Percentiles rank a stretch among this genome's conserved stretches.
These are phyloP conservation scores for Akanthomyces lecanii DNA, from an alignment of 2,329 filamentous ascomycete genomes.

Conservation along the genomic window DNA sequence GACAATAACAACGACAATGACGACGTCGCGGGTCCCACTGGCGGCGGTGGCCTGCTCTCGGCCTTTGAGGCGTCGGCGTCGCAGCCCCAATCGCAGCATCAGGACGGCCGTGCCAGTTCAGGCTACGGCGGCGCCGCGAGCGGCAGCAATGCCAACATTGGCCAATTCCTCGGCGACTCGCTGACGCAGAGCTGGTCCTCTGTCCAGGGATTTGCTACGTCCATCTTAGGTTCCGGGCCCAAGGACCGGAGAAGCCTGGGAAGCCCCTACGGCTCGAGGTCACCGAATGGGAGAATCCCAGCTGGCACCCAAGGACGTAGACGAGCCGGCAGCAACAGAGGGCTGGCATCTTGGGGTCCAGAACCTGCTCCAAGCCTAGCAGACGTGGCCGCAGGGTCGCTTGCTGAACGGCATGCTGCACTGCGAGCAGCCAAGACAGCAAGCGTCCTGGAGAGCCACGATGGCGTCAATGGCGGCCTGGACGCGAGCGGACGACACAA, in stretches of 20 bases:
- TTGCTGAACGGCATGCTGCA: slow-evolving; percentile 49
- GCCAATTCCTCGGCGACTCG: slow-evolving; percentile 45
- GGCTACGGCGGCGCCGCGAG: background rate
- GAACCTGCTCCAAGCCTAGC: slow-evolving; percentile 43
- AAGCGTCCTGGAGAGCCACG: slow-evolving; percentile 57
- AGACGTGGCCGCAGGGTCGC: slow-evolving; percentile 52
- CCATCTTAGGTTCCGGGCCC: slow-evolving; percentile 32
- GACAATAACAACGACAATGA: slow-evolving; percentile 29
- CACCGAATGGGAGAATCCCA: slow-evolving; percentile 4
- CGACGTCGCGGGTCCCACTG: background rate
- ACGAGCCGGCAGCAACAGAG: slow-evolving; percentile 20
- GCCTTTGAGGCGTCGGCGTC: slow-evolving; percentile 30
- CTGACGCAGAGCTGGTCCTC: slow-evolving; percentile 53
- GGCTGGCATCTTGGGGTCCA: slow-evolving; percentile 43
- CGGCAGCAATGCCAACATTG: slow-evolving; percentile 35
- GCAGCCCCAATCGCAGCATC: background rate
- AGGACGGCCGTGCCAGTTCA: background rate
- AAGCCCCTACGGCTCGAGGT: slow-evolving; percentile 11
- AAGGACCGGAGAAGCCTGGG: slow-evolving; percentile 16
- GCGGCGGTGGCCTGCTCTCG: slow-evolving; percentile 29
- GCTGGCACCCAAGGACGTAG: slow-evolving; percentile 21
- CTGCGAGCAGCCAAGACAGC: slow-evolving; percentile 54
- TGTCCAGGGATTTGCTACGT: slow-evolving; percentile 51
- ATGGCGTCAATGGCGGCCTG: slow-evolving; percentile 55
- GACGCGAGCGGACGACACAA: slow-evolving; percentile 57